Base-by-base conservation (phyloP, 352 stramenopile genomes). In the Globisporangium echinulatum region DNA sequence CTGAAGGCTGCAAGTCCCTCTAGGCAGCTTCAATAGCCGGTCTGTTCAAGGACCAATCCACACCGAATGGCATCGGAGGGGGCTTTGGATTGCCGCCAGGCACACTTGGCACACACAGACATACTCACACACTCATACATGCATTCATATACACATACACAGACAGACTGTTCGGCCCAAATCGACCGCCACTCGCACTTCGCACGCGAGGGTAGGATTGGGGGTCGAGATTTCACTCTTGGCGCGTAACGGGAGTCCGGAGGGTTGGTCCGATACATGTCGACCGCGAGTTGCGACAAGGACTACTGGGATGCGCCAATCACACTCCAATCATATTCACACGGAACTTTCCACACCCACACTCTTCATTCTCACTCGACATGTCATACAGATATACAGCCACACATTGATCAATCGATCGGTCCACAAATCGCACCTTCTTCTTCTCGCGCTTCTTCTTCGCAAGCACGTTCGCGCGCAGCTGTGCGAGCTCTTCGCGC, bases 361-460 rank as follows among this genome's bases (percentile, higher is more conserved):
- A 71, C 37, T 55, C 36, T 25, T 42, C 19, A 11, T 48, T 15
- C 13, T 13, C 59, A 52, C 66, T 52, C 73, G 8, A 59, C 56
- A 55, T 13, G 54, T 52, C n/a, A 8, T 37, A 71, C 55, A 70
- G 40, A 56, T 52, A 33, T 33, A 33, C 19, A 25, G 19, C 19
- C 19, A 25, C 19, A 25, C 25, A 33, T 33, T 3, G 25, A 33
- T 33, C 25, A 2, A 33, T 33, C 25, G 25, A 33, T 53, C 64
- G 61, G 15, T 14, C 14, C 7, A 33, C 37, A 8, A 17, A 38
- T 70, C 76, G 56, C 67, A 95, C 85, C 85, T 95, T 95, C 59
- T 95, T 95, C 70, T 95, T 93, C 48, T 95, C 83, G 36, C 85
- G 85, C 69, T 95, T 95, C 75, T 93, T 93, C 74, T 92, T 95